Evolutionary conservation across 2,329 filamentous ascomycete species (phyloP).

Genomic region (Fusarium aywerte): DNA sequence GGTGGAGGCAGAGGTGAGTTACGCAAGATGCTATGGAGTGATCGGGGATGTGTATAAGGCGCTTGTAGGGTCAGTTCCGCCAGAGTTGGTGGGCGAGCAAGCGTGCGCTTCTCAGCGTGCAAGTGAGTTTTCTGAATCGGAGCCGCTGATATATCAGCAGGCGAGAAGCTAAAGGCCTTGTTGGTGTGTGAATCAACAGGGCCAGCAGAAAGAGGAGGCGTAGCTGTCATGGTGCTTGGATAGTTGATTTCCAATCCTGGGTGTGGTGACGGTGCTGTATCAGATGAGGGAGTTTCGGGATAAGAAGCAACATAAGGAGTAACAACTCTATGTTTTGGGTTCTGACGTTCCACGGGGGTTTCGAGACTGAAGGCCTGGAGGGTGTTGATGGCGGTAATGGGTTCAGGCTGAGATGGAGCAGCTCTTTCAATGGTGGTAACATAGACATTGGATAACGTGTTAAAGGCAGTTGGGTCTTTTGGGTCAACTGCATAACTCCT

Average conservation of each 20-base stretch:
- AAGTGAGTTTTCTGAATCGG: constrained; percentile 3
- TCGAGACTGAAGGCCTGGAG: constrained; percentile 48
- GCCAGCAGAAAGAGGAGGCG: constrained; percentile 67
- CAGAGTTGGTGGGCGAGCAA: constrained; percentile 29
- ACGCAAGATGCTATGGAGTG: constrained; percentile 71
- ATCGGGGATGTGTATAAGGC: constrained; percentile 68
- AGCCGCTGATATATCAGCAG: constrained; percentile 48
- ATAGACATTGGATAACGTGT: constrained; percentile 74
- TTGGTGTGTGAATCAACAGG: constrained; percentile 56
- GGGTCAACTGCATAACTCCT: constrained; percentile 58
- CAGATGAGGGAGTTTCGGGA: constrained; percentile 66
- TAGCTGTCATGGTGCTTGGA: constrained; percentile 69
- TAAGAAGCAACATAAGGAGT: constrained; percentile 60
- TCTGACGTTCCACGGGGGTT: constrained; percentile 48
- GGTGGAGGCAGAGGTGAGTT: constrained; percentile 71
- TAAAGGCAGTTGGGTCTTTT: constrained; percentile 71
- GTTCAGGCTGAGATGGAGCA: constrained; percentile 59
- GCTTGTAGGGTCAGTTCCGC: constrained; percentile 47
- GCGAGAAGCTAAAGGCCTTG: constrained; percentile 60
- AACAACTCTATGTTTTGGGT: constrained; percentile 50
- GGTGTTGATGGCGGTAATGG: constrained; percentile 62
- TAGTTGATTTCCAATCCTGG: constrained; percentile 58
- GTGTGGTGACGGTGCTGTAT: constrained; percentile 61
- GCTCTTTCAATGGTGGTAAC: constrained; percentile 70
- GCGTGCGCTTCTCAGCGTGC: constrained; percentile 31